These are phyloP conservation scores for Psidium guajava DNA, from an alignment of 345 rosid species.

Conservation along the genomic window DNA sequence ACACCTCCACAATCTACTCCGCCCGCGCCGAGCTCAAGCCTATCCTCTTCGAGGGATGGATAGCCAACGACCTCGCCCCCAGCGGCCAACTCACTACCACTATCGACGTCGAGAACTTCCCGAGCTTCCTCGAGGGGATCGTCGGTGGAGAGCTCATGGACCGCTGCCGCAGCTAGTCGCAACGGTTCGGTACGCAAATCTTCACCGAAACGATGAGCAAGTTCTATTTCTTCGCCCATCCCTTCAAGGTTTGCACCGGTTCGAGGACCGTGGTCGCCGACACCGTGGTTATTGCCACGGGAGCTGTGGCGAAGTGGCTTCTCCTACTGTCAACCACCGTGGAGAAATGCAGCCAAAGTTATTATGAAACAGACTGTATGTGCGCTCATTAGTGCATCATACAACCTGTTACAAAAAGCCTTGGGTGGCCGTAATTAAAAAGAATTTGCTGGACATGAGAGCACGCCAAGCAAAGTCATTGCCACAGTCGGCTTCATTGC, in stretches of 20 bases:
- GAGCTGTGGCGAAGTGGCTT: conserved; percentile 66
- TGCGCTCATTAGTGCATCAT: too few relatives aligned
- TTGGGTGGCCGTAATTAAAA: too few relatives aligned
- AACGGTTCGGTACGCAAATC: conserved; percentile 67
- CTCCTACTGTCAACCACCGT: too few relatives aligned
- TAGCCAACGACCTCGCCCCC: conserved; percentile 97
- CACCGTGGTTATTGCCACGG: conserved; percentile 71
- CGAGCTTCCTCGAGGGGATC: conserved; percentile 83
- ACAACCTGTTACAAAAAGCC: too few relatives aligned
- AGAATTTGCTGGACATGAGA: too few relatives aligned
- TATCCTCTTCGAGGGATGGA: conserved; percentile 92
- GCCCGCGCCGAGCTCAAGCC: conserved; percentile 92
- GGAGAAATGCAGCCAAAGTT: too few relatives aligned
- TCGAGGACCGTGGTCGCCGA: conserved; percentile 55
- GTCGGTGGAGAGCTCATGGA: conserved; percentile 59
- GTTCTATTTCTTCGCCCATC: conserved; percentile 53
- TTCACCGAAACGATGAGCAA: conserved; percentile 72
- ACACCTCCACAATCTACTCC: conserved; percentile 96
- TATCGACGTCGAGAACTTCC: conserved; percentile 91
- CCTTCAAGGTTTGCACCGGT: conserved; percentile 60
- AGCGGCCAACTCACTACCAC: conserved; percentile 98
- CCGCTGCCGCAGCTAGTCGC: conserved; percentile 59
- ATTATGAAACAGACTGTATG: too few relatives aligned
- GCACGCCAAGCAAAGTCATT: too few relatives aligned
- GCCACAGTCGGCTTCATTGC: too few relatives aligned